phyloP scores from a whole-genome alignment of 495 filamentous ascomycete species.

The Bacidia rubella region DNA sequence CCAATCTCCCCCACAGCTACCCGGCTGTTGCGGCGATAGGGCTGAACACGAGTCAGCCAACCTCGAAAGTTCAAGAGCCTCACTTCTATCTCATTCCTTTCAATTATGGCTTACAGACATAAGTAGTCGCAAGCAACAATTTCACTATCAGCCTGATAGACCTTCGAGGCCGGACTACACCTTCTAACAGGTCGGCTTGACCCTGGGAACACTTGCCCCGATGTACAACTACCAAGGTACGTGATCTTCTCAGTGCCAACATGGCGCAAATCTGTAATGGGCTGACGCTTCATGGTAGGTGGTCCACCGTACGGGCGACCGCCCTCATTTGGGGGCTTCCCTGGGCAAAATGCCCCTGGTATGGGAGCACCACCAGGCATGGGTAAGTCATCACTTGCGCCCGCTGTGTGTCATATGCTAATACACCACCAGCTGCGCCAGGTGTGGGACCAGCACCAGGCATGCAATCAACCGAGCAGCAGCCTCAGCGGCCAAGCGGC shows the following conservation, averaged over 20 bases:
- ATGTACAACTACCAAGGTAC: constrained; percentile 77
- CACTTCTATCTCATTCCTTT: too few relatives aligned
- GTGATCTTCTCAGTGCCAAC: constrained; percentile 7
- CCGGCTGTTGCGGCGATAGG: too few relatives aligned
- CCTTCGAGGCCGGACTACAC: too few relatives aligned
- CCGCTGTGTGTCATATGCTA: not conserved
- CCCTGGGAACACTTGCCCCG: constrained; percentile 23
- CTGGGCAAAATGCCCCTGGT: constrained; percentile 40
- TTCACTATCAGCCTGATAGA: too few relatives aligned
- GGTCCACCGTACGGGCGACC: constrained; percentile 53
- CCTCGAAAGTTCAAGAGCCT: too few relatives aligned
- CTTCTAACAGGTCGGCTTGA: too few relatives aligned
- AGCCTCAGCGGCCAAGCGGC: constrained; percentile 59
- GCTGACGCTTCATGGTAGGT: constrained; percentile 17
- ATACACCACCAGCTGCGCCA: constrained; percentile 35
- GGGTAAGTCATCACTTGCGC: constrained; percentile 42
- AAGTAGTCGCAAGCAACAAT: too few relatives aligned
- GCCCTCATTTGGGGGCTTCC: constrained; percentile 59
- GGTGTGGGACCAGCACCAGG: constrained; percentile 67
- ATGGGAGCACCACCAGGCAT: constrained; percentile 67
- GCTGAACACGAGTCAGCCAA: too few relatives aligned
- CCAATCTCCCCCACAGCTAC: too few relatives aligned
- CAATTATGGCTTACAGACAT: too few relatives aligned
- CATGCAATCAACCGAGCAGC: constrained; percentile 54
- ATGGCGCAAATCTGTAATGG: not conserved